phyloP scores from a whole-genome alignment of 768 basidiomycete genomes.

The Cyclocybe aegerita region DNA sequence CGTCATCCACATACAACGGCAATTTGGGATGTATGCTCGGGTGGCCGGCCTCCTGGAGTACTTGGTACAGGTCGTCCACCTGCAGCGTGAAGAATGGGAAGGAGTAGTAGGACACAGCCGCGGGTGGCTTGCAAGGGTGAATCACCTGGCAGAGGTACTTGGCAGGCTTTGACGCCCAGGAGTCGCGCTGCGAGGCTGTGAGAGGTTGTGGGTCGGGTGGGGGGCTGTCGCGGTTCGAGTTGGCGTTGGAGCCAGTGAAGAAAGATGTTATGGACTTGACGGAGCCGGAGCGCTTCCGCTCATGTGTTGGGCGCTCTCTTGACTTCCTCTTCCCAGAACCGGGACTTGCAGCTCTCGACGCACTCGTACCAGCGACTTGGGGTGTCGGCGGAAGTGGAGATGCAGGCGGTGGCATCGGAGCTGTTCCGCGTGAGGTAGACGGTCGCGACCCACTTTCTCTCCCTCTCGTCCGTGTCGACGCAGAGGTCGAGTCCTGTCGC shows the following conservation, averaged over 20 bases:
- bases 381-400: not conserved
- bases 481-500: not conserved
- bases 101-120: conserved; percentile 63
- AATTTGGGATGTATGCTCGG: conserved; percentile 72
- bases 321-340: conserved; percentile 15
- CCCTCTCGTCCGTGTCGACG: not conserved
- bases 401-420: too few species aligned
- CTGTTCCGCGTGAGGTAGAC: not conserved
- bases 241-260: conserved; percentile 23
- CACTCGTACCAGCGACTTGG: conserved; percentile 5
- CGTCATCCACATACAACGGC: conserved; percentile 74
- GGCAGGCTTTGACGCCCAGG: conserved; percentile 46
- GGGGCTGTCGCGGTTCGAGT: conserved; percentile 9
- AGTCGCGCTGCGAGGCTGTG: conserved; percentile 33
- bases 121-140: conserved; percentile 66
- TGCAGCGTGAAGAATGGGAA: conserved; percentile 77
- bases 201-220: conserved; percentile 20
- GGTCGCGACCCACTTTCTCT: conserved; percentile 4
- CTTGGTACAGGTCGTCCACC: conserved; percentile 60
- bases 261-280: conserved; percentile 34
- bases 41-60: conserved; percentile 77
- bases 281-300: conserved; percentile 32
- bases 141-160: conserved; percentile 70
- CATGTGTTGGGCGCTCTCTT: conserved; percentile 22
- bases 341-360: conserved; percentile 3